Evolutionary conservation across 345 rosid genomes (phyloP).

Genomic region (Bruguiera sexangula): DNA sequence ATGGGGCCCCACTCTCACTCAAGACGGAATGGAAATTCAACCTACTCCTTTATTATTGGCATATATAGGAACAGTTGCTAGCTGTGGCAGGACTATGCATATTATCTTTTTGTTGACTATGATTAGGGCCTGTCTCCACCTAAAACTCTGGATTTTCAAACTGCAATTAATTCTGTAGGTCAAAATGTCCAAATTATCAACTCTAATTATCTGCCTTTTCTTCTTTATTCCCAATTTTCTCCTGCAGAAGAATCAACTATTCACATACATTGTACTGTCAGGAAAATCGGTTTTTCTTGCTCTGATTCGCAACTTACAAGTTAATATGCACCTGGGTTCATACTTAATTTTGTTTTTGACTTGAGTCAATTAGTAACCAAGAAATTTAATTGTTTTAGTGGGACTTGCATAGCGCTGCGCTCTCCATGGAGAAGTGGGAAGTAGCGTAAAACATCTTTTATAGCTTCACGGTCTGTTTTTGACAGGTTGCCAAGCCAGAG

Average conservation of each 20-base stretch:
- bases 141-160: background rate
- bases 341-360: too few relatives aligned
- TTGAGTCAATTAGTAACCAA: too few relatives aligned
- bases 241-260: too few relatives aligned
- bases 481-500: slow-evolving; percentile 35
- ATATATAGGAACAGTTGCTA: slow-evolving; percentile 6
- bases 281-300: too few relatives aligned
- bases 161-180: too few relatives aligned
- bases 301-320: too few relatives aligned
- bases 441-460: background rate
- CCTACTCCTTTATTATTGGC: slow-evolving; percentile 7
- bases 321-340: too few relatives aligned
- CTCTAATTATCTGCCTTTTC: too few relatives aligned
- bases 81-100: slow-evolving; percentile 1
- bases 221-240: too few relatives aligned
- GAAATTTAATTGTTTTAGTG: too few relatives aligned
- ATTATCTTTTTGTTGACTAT: background rate
- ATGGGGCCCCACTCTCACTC: slow-evolving; percentile 18
- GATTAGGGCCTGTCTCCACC: background rate
- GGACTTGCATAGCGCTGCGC: background rate
- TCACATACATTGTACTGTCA: too few relatives aligned
- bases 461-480: background rate
- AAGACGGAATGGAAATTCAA: slow-evolving; percentile 23
- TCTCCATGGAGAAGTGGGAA: background rate
- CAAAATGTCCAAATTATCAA: too few relatives aligned